Percentiles rank a stretch among this genome's conserved stretches.
Evolutionary conservation across 176 grass and related monocot species (phyloP).

Genomic region (Guadua angustifolia): DNA sequence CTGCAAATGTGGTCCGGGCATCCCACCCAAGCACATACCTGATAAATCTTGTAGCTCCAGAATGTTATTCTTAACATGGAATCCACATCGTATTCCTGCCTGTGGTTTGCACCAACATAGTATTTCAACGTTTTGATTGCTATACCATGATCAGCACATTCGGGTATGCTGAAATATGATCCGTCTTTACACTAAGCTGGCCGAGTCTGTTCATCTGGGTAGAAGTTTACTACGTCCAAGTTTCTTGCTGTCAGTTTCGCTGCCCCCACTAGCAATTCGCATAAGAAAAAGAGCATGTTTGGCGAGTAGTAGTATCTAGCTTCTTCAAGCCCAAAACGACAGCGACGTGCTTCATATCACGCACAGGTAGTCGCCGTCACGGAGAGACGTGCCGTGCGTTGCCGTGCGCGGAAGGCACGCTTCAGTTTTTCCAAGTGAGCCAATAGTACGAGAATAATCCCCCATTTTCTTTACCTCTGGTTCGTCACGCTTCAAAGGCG

Average conservation of each 20-base stretch:
- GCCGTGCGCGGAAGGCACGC: slow-evolving; percentile 26
- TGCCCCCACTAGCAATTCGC: neutral
- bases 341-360: slow-evolving; percentile 37
- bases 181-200: neutral
- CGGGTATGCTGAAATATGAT: neutral
- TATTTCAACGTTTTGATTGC: neutral
- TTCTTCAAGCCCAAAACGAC: slow-evolving; percentile 5
- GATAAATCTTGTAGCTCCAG: slow-evolving; percentile 11
- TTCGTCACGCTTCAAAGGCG: neutral
- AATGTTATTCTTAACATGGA: neutral
- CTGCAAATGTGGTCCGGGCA: neutral
- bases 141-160: neutral
- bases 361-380: no score
- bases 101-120: neutral
- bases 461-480: neutral
- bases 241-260: neutral
- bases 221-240: neutral
- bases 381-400: no score
- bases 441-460: neutral
- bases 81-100: slow-evolving; percentile 26
- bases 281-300: neutral
- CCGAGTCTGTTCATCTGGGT: neutral
- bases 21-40: neutral
- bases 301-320: neutral
- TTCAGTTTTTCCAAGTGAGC: neutral